phyloP scores from a whole-genome alignment of 371 early-diverging fungal species.

The Lichtheimia corymbifera region DNA sequence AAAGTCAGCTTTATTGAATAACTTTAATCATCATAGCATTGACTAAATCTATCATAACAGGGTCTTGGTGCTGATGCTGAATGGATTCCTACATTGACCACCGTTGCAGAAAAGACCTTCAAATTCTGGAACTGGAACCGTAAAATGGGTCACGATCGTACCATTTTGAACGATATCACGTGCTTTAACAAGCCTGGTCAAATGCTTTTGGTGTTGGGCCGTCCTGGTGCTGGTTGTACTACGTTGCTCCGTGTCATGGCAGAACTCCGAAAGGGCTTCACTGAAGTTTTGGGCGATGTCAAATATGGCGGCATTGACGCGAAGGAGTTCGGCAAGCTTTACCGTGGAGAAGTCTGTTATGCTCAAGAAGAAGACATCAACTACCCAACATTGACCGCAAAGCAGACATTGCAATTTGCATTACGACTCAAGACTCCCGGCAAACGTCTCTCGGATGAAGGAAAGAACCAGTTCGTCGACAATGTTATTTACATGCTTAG shows the following conservation, averaged over 20 bases:
- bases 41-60: slow-evolving; percentile 8
- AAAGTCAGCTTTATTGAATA: background rate
- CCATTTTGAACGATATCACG: slow-evolving; percentile 54
- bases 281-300: slow-evolving; percentile 35
- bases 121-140: slow-evolving; percentile 25
- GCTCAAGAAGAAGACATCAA: slow-evolving; percentile 55
- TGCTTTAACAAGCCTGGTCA: slow-evolving; percentile 54
- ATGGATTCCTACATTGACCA: slow-evolving; percentile 18
- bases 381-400: slow-evolving; percentile 39
- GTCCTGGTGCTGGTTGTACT: slow-evolving; percentile 56
- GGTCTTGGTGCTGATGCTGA: slow-evolving; percentile 30
- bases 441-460: slow-evolving; percentile 26
- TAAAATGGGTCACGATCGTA: slow-evolving; percentile 19
- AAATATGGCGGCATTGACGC: slow-evolving; percentile 49
- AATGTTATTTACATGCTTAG: slow-evolving; percentile 43
- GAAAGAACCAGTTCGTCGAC: slow-evolving; percentile 20
- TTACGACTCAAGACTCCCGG: slow-evolving; percentile 49
- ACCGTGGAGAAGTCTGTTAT: slow-evolving; percentile 48
- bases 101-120: slow-evolving; percentile 11
- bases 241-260: slow-evolving; percentile 50
- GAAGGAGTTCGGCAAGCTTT: slow-evolving; percentile 33
- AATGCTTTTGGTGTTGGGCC: slow-evolving; percentile 56
- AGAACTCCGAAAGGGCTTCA: slow-evolving; percentile 43
- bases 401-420: slow-evolving; percentile 52
- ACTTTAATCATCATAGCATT: too few species aligned